Conservation (phyloP, 768 basidiomycete species). For the Podaxis sp. region DNA sequence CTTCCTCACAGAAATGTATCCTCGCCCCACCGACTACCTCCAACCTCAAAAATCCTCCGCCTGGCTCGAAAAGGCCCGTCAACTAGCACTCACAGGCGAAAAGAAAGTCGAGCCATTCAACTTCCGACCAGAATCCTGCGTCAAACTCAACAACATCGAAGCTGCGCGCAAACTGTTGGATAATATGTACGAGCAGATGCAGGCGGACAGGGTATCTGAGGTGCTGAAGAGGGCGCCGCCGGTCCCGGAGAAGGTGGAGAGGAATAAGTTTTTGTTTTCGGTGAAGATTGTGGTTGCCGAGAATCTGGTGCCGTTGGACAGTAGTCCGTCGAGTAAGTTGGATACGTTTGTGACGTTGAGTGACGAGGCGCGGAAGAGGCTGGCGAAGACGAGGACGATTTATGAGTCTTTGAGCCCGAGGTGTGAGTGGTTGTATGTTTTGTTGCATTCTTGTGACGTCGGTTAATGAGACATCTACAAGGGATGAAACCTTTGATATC, state of each 20-base stretch:
- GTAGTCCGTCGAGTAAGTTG: conserved; percentile 72
- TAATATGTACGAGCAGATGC: conserved; percentile 89
- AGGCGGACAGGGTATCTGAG: conserved; percentile 82
- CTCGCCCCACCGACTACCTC: conserved; percentile 71
- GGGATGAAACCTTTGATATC: conserved; percentile 97
- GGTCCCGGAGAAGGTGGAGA: conserved; percentile 66
- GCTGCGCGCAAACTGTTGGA: conserved; percentile 88
- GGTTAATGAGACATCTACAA: conserved; percentile 35
- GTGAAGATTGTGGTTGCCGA: conserved; percentile 94
- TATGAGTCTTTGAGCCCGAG: conserved; percentile 89
- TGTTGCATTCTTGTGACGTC: not conserved
- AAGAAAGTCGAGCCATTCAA: conserved; percentile 95
- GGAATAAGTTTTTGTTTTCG: conserved; percentile 79
- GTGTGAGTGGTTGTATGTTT: conserved; percentile 52
- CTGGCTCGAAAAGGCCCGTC: conserved; percentile 84
- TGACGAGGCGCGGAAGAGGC: conserved; percentile 83
- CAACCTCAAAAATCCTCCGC: conserved; percentile 86
- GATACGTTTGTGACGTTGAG: conserved; percentile 95
- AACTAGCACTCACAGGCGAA: conserved; percentile 73
- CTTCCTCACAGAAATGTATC: conserved; percentile 96
- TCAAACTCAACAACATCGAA: conserved; percentile 97
- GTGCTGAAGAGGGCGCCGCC: conserved; percentile 61
- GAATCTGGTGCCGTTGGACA: conserved; percentile 74
- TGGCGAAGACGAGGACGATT: conserved; percentile 94
- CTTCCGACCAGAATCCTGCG: conserved; percentile 90